Conservation (phyloP, 2,329 filamentous ascomycete species). For the Sclerotinia borealis region DNA sequence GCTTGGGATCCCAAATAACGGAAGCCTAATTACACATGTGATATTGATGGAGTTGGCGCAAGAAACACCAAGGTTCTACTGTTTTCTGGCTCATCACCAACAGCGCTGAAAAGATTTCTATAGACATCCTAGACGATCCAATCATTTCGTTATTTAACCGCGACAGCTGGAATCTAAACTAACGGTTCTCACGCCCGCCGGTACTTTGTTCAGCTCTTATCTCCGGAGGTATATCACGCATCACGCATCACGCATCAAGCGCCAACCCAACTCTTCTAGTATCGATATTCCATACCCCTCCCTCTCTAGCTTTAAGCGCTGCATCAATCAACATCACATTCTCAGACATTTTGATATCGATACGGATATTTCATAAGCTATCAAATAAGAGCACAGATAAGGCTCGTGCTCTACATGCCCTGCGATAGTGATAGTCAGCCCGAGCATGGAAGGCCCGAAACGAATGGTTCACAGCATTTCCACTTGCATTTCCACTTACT, state of each 20-base stretch:
- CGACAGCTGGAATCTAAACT: not conserved
- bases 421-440: not conserved
- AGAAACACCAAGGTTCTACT: not conserved
- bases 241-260: not conserved
- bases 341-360: not conserved
- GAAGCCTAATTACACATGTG: conserved; percentile 1
- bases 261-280: not conserved
- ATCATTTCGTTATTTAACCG: conserved; percentile 3
- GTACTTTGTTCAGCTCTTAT: not conserved
- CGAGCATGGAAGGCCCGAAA: not conserved
- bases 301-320: not conserved
- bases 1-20: not conserved
- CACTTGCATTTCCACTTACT: not conserved
- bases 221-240: not conserved
- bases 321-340: not conserved
- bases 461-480: not conserved
- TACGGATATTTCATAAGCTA: not conserved
- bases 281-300: not conserved
- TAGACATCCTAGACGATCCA: not conserved
- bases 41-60: not conserved
- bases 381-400: not conserved
- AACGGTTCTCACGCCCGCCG: not conserved
- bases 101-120: no score
- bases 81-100: not conserved
- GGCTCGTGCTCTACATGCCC: not conserved